These are phyloP conservation scores for Juglanconis sp. DNA, from an alignment of 2,329 filamentous ascomycete genomes.

Conservation along the genomic window DNA sequence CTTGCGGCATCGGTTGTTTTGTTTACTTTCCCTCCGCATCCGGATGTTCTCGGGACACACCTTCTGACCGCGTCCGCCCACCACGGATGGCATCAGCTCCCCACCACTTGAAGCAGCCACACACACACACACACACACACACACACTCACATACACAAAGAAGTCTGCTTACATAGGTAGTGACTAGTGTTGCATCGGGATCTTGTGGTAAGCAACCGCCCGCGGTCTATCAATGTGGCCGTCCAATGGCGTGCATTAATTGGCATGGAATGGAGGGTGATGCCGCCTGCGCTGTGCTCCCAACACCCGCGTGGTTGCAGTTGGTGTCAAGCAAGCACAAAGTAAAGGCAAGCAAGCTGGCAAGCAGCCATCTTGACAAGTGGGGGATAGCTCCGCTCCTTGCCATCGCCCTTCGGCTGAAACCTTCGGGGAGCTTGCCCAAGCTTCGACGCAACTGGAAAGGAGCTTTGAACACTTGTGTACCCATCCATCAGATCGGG, in stretches of 20 bases:
- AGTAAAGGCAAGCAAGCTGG: not conserved
- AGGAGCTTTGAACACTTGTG: too few relatives aligned
- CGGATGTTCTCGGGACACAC: not conserved
- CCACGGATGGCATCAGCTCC: not conserved
- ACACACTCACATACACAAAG: not conserved
- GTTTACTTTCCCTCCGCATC: constrained; percentile 13
- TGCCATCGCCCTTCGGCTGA: constrained; percentile 9
- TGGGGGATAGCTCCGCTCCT: not conserved
- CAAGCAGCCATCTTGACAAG: not conserved
- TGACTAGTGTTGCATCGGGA: not conserved
- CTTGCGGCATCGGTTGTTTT: constrained; percentile 8
- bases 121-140: not conserved
- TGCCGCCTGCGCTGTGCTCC: not conserved
- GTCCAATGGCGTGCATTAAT: not conserved
- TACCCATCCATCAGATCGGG: not conserved
- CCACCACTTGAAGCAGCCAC: not conserved
- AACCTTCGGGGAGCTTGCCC: constrained; percentile 8
- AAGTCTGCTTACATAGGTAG: not conserved
- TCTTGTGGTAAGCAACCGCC: not conserved
- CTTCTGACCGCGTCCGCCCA: not conserved
- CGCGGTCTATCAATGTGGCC: not conserved
- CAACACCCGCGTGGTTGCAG: constrained; percentile 11
- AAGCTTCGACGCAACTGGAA: not conserved
- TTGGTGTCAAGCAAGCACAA: not conserved
- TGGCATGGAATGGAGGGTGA: not conserved